phyloP scores from a whole-genome alignment of 805 yeast species.

The Candida broadrunensis region DNA sequence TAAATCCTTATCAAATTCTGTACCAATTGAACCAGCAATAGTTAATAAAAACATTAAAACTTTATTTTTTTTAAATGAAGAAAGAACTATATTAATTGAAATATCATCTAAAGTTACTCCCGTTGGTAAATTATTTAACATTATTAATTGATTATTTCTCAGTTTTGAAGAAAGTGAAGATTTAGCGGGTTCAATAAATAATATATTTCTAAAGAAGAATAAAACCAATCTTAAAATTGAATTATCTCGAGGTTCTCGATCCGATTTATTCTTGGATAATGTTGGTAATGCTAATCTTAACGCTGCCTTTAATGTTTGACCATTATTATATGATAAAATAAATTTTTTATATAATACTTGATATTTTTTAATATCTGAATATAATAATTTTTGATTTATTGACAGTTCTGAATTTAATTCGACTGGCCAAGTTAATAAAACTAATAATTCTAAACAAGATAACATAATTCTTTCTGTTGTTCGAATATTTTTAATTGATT shows the following conservation, averaged over 20 bases:
- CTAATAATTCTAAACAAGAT: slow-evolving; percentile 74
- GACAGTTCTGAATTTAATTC: slow-evolving; percentile 59
- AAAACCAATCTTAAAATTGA: slow-evolving; percentile 70
- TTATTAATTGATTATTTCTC: slow-evolving; percentile 21
- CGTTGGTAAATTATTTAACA: slow-evolving; percentile 47
- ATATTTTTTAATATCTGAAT: slow-evolving; percentile 58
- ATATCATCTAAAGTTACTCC: slow-evolving; percentile 66
- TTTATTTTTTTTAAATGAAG: slow-evolving; percentile 61
- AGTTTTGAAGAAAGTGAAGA: slow-evolving; percentile 46
- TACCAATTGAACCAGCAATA: slow-evolving; percentile 60
- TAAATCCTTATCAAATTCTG: slow-evolving; percentile 58
- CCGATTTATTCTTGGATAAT: slow-evolving; percentile 45
- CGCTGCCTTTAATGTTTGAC: slow-evolving; percentile 65
- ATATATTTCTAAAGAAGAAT: slow-evolving; percentile 72
- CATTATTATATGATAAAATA: slow-evolving; percentile 55
- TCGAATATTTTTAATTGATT: slow-evolving; percentile 22
- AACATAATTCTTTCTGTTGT: slow-evolving; percentile 62
- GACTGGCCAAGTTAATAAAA: slow-evolving; percentile 83
- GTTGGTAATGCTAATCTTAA: slow-evolving; percentile 67
- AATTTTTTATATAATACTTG: slow-evolving; percentile 72
- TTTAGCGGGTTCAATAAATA: slow-evolving; percentile 71
- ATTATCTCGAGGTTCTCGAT: slow-evolving; percentile 69
- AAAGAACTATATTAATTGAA: slow-evolving; percentile 54
- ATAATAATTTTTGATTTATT: slow-evolving; percentile 53
- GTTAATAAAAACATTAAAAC: slow-evolving; percentile 75